These are phyloP conservation scores for Fraxinus greggii DNA, from an alignment of 305 asterid genomes.

Conservation along the genomic window DNA sequence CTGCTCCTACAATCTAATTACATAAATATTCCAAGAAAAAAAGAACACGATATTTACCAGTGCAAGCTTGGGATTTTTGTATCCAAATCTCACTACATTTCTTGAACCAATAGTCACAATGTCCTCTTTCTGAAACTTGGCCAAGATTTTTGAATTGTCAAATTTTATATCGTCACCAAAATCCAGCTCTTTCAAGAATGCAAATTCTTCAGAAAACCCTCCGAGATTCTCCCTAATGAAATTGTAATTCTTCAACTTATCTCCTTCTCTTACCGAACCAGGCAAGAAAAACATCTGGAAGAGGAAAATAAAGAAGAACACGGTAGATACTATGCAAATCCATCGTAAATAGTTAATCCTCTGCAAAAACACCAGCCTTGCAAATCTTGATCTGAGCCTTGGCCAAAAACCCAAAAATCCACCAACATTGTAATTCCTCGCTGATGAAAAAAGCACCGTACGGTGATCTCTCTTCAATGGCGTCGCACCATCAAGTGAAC, in stretches of 20 bases:
- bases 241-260: conserved; percentile 31
- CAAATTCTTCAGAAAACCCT: conserved; percentile 37
- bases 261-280: conserved; percentile 50
- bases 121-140: conserved; percentile 54
- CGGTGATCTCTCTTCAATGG: conserved; percentile 37
- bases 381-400: conserved; percentile 88
- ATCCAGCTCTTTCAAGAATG: conserved; percentile 64
- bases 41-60: conserved; percentile 52
- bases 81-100: conserved; percentile 61
- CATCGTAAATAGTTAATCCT: conserved; percentile 66
- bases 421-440: conserved; percentile 18
- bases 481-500: conserved; percentile 63
- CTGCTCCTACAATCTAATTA: neutral
- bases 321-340: conserved; percentile 66
- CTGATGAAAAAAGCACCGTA: conserved; percentile 26
- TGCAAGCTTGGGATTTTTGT: conserved; percentile 77
- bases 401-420: conserved; percentile 30
- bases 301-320: conserved; percentile 65
- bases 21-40: neutral
- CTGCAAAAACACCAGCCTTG: conserved; percentile 56
- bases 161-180: conserved; percentile 79
- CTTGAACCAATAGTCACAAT: conserved; percentile 42
- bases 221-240: neutral
- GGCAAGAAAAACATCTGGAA: conserved; percentile 80
- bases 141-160: conserved; percentile 52